Percentiles rank a stretch among this genome's conserved stretches.
Conservation (phyloP, 352 stramenopile genomes). For the Peronospora belbahrii region DNA sequence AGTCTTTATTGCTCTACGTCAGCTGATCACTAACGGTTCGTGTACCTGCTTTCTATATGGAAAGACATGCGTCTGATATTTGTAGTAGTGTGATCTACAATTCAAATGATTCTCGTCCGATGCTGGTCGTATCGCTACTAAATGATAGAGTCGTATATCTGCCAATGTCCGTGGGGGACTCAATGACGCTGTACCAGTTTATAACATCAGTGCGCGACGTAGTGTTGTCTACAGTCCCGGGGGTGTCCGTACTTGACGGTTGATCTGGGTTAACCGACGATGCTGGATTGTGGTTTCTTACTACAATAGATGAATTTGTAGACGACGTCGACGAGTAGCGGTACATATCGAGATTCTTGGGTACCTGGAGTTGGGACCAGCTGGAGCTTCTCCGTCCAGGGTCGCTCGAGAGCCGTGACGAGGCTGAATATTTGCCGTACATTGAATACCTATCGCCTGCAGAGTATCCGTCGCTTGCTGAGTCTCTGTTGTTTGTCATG, state of each 20-base stretch:
- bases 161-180: constrained; percentile 34
- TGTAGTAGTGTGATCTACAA: constrained; percentile 30
- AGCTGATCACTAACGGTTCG: constrained; percentile 8
- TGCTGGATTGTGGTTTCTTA: constrained; percentile 20
- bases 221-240: constrained; percentile 4
- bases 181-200: constrained; percentile 55
- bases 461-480: constrained; percentile 16
- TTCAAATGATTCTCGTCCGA: constrained; percentile 53
- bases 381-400: constrained; percentile 17
- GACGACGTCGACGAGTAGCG: constrained; percentile 41
- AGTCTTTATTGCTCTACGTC: constrained; percentile 4
- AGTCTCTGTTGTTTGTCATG: constrained; percentile 12
- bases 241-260: constrained; percentile 1
- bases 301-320: constrained; percentile 17
- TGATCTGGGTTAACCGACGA: constrained; percentile 28
- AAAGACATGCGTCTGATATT: constrained; percentile 4
- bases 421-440: constrained; percentile 18
- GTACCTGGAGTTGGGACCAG: constrained; percentile 10
- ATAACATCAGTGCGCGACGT: constrained; percentile 19
- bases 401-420: constrained; percentile 24
- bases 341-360: constrained; percentile 20
- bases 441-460: constrained; percentile 12
- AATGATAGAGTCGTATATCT: constrained; percentile 27
- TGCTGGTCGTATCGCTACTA: constrained; percentile 26
- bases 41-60: constrained; percentile 11